These are phyloP conservation scores for Penicillium psychrosexuale DNA, from an alignment of 2,329 filamentous ascomycete genomes.

Conservation along the genomic window DNA sequence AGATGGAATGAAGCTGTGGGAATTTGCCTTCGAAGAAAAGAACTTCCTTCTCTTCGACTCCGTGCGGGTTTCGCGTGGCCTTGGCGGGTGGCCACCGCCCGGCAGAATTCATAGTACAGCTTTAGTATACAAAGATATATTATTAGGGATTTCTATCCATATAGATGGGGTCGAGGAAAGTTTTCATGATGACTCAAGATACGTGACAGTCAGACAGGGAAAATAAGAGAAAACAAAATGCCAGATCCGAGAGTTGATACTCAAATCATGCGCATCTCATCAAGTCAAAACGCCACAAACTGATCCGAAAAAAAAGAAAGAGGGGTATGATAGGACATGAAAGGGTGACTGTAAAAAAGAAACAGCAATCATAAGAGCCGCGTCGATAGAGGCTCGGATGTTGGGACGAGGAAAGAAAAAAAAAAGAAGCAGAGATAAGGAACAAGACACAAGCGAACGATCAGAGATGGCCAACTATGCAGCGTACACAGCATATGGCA, in stretches of 20 bases:
- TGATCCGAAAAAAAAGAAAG: conserved; percentile 5
- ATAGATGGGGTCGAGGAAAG: not conserved
- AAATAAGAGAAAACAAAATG: not conserved
- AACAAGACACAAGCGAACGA: conserved; percentile 9
- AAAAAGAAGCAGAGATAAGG: conserved; percentile 5
- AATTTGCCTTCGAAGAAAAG: conserved; percentile 30
- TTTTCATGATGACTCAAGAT: not conserved
- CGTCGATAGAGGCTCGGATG: not conserved
- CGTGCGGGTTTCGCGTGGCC: conserved; percentile 27
- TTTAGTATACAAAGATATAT: not conserved
- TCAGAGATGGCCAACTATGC: not conserved
- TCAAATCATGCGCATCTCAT: conserved; percentile 5
- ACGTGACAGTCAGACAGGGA: conserved; percentile 1
- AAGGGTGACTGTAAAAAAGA: conserved; percentile 10
- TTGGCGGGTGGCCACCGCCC: conserved; percentile 22
- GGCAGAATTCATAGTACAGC: conserved; percentile 17
- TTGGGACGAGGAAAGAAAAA: not conserved
- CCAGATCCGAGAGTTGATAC: not conserved
- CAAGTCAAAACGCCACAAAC: conserved; percentile 14
- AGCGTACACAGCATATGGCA: not conserved
- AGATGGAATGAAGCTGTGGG: conserved; percentile 22
- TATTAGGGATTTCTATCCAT: not conserved
- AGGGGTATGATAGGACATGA: conserved; percentile 24
- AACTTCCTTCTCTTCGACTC: conserved; percentile 23
- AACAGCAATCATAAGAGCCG: conserved; percentile 12